Evolutionary conservation across 371 early-diverging fungal species (phyloP), one percentile per base, ranked within the genome.

Genomic region (Rhizomucor pusillus): DNA sequence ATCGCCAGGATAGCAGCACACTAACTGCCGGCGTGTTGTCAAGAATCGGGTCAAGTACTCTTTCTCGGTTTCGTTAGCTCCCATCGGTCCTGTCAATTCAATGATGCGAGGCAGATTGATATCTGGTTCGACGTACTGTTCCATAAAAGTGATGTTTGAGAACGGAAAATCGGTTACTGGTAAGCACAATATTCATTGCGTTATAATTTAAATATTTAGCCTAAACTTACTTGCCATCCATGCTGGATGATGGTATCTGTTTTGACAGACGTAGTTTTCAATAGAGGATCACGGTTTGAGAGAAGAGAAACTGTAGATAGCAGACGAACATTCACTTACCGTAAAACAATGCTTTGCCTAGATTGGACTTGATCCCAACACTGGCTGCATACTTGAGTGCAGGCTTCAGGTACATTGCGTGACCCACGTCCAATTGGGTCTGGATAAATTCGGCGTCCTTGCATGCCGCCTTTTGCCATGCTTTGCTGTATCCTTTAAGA

Each of bases 211-310:
- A 3, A 3, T 11, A 16, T 41, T 40, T 33, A 48, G 5, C 43
- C 25, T 46, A 46, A 34, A 41, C 7, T 63, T 64, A 67, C 72
- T 67, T 75, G 73, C 75, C 75, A 79, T 13, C 79, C 79, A 56
- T 79, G 79, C 46, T 79, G 73, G 47, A 79, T 59, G 57, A 75
- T 73, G n/a, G 79, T 75, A 53, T 79, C 73, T 73, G 54, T 37
- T 10, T 37, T 37, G 10, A 11, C 39, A 10, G 11, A 37, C n/a
- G 39, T 10, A 37, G 39, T 37, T 10, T 37, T n/a, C 39, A 10
- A 37, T 37, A 11, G 39, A 11, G 10, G 39, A 37, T 37, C n/a
- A 37, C 11, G n/a, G n/a, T 37, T 37, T 37, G 39, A 11, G 39
- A 10, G 39, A 37, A 37, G 39, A 37, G 39, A 37, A 37, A n/a